Conservation (phyloP, 176 grass and related monocot genomes). For the Bromus sterilis region DNA sequence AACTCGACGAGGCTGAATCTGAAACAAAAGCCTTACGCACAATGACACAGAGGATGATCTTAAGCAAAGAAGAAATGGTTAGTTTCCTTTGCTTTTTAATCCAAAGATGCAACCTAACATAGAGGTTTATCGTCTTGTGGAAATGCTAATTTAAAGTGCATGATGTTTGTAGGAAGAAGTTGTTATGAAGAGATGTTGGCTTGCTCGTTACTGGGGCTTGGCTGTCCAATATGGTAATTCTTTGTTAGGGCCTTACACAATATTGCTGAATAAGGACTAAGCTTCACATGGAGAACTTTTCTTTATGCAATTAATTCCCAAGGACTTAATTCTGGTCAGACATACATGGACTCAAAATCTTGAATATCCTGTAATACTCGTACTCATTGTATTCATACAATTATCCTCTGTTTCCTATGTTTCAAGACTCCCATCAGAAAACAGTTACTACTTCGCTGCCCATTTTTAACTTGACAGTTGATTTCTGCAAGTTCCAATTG, state of each 20-base stretch:
- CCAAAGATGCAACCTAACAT: not conserved
- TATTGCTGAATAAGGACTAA: not conserved
- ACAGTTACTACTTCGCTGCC: not conserved
- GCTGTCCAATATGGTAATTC: slow-evolving; percentile 76
- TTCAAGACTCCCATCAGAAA: slow-evolving; percentile 1
- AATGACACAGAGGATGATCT: slow-evolving; percentile 84
- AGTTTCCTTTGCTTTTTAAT: slow-evolving; percentile 14
- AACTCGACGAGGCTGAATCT: slow-evolving; percentile 66
- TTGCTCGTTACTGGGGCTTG: slow-evolving; percentile 88
- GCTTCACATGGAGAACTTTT: not conserved
- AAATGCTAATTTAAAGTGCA: slow-evolving; percentile 14
- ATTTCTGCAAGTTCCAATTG: not conserved
- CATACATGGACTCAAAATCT: not conserved
- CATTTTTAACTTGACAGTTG: not conserved
- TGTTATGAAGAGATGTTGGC: slow-evolving; percentile 95
- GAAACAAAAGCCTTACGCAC: slow-evolving; percentile 63
- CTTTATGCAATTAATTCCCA: not conserved
- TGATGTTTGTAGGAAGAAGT: slow-evolving; percentile 63
- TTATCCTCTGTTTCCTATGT: not conserved
- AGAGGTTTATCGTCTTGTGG: not conserved
- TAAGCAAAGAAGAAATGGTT: slow-evolving; percentile 93
- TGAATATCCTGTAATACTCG: not conserved
- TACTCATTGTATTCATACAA: not conserved
- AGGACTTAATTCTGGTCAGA: not conserved
- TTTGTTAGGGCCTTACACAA: not conserved